Base-by-base conservation (phyloP, 352 stramenopile species). In the Globisporangium spiculum region DNA sequence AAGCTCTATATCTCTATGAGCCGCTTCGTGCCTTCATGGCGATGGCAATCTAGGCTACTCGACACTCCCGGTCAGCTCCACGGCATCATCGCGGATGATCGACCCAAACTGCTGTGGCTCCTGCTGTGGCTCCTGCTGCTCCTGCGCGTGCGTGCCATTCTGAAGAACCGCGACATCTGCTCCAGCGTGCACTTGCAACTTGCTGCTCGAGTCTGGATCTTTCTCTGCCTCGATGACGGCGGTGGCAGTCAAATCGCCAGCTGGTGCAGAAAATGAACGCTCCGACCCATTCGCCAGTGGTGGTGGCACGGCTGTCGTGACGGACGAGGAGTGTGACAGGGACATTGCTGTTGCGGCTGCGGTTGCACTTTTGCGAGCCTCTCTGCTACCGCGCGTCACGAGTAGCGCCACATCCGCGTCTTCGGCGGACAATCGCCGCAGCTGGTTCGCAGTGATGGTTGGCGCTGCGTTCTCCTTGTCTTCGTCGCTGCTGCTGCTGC, bases 381-480 rank as follows among this genome's bases (percentile, higher is more conserved):
- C 55, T 60, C 55, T 32, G 55, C 55, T 41, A 7, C 30, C 30
- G 55, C 54, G 27, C 26, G 30, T 62, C 56, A 62, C 10, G 50
- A 62, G 60, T 30, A 50, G 46, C 20, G 10, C 26, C 24, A 48
- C 26, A 20, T 59, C 30, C 9, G 41, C 60, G 46, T 30, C 60
- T 34, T 34, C 57, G 26, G 38, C 22, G 56, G 56, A 61, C 56
- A 48, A 34, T 30, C 7, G 9, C 8, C 56, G 48, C 46, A 32
- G 41, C 54, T 57, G 54, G 26, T 62, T 68, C 46, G 18, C 24
- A 55, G 36, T 41, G 7, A 36, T 22, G 8, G 24, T 14, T 24
- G 58, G 59, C 52, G n/a, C 44, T 26, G 34, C 72, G 32, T 78
- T 87, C 70, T 84, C 79, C 46, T 83, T 83, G 63, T 84, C 75